Base-by-base conservation (phyloP, 768 basidiomycete genomes). In the Lentinula guzmanii region DNA sequence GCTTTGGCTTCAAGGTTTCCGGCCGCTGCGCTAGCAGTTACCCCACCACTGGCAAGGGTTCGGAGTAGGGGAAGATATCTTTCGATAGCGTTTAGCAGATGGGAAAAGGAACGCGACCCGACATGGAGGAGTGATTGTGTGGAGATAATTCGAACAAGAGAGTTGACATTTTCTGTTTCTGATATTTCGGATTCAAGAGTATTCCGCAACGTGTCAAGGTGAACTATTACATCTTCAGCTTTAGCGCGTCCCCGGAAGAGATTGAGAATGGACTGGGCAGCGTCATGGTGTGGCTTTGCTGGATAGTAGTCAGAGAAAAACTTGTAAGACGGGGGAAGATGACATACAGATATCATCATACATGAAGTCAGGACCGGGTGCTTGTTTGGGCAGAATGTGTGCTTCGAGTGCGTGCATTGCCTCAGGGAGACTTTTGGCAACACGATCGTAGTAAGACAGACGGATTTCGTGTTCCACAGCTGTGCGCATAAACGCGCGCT, bases 61-160 rank as follows among this genome's bases (percentile, higher is more conserved):
- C 89, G 89, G 18, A 94, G 78, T 4, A 94, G 77, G 4, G 84
- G 83, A 1, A 95, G 84, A 69, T 95, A 98, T 16, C 97, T 89
- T 70, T 99, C 97, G 65, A 98, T 93, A 3, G 95, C 95, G 69
- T 98, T 98, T 65, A 98, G 85, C 67, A 98, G 88, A 74, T 99
- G 97, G 0, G 95, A 98, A 79, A 99, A 98, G 3, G 95, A 97
- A 15, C 97, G 87, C 2, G 91, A 86, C 56, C 97, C 97, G 62
- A 98, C 90, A 70, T 91, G 86, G 5, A 98, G 82, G 4, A 98
- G 82, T 11, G 91, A 93, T 67, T 98, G 94, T 52, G 93, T 80
- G 16, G 91, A 81, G 65, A 98, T 89, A 33, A 90, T 87, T 24
- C 92, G 86, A 43, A 89, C 77, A 56, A 87, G 72, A 16, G 77